These are phyloP conservation scores for Ceratobasidium sp. DNA, from an alignment of 1,284 basidiomycete genomes.

Conservation along the genomic window DNA sequence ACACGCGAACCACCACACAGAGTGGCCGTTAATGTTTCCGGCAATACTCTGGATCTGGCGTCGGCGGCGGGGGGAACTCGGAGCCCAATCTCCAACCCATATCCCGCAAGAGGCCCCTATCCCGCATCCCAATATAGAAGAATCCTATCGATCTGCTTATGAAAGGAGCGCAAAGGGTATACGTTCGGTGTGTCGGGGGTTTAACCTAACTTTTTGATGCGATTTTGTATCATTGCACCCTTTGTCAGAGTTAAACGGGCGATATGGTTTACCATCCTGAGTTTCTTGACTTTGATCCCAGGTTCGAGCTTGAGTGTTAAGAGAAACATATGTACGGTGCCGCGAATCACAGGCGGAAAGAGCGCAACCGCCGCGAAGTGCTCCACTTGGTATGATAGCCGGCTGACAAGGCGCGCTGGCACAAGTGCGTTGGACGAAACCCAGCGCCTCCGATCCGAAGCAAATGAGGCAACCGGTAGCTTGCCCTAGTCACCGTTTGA, in stretches of 20 bases:
- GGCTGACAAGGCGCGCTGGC: constrained; percentile 15
- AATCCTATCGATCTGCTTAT: no score
- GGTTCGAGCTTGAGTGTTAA: neutral
- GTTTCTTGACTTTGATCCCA: constrained; percentile 20
- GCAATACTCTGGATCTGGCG: constrained; percentile 15
- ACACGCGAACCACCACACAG: constrained; percentile 6
- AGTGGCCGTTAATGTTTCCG: neutral
- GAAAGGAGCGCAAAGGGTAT: no score
- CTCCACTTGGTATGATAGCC: constrained; percentile 17
- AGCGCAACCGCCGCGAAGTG: constrained; percentile 6
- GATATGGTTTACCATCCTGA: constrained; percentile 18
- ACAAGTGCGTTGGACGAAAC: neutral
- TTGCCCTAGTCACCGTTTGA: neutral
- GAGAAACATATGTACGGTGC: neutral
- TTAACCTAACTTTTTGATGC: no score
- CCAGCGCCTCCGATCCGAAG: constrained; percentile 19
- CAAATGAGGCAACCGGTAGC: constrained; percentile 31
- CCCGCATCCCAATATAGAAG: constrained; percentile 12
- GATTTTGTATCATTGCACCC: no score
- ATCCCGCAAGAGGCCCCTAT: constrained; percentile 18
- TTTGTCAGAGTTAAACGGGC: no score
- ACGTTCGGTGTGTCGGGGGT: no score
- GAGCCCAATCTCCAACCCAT: constrained; percentile 1
- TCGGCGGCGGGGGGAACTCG: constrained; percentile 38
- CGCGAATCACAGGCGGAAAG: constrained; percentile 24